These are phyloP conservation scores for Penicillium palitans DNA, from an alignment of 2,329 filamentous ascomycete species.

Conservation along the genomic window DNA sequence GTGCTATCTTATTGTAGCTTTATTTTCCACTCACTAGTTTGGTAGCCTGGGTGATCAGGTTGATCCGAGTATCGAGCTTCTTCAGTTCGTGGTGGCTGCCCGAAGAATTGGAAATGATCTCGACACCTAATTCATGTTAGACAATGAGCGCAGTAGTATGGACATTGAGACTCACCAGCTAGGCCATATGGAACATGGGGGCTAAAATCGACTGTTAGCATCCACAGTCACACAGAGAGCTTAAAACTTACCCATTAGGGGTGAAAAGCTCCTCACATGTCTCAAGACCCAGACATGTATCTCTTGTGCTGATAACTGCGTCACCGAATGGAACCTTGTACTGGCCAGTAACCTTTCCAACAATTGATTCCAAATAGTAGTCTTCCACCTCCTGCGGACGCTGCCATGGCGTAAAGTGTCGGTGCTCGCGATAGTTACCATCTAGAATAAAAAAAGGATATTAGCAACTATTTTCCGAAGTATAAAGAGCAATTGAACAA, in stretches of 20 bases:
- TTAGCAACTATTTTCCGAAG: neutral
- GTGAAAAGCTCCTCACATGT: conserved; percentile 71
- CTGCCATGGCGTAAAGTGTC: conserved; percentile 66
- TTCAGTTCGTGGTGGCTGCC: conserved; percentile 68
- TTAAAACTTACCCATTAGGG: conserved; percentile 41
- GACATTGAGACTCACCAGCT: conserved; percentile 38
- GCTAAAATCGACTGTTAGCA: neutral
- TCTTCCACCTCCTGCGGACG: conserved; percentile 59
- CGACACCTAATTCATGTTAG: conserved; percentile 49
- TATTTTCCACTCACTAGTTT: conserved; percentile 22
- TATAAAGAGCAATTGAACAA: conserved; percentile 6
- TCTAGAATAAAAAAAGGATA: conserved; percentile 34
- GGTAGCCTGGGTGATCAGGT: conserved; percentile 67
- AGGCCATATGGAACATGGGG: conserved; percentile 54
- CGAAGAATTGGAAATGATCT: conserved; percentile 70
- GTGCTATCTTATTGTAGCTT: no score
- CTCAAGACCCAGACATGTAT: conserved; percentile 64
- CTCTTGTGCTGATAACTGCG: conserved; percentile 60
- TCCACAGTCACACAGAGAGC: neutral
- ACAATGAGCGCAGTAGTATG: neutral
- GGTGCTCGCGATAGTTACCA: conserved; percentile 64
- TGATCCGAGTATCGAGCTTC: conserved; percentile 64
- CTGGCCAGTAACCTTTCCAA: conserved; percentile 58
- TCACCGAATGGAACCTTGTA: conserved; percentile 67
- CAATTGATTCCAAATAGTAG: conserved; percentile 62